Conservation (phyloP, 1,284 basidiomycete species). For the Pseudozyma sp. region DNA sequence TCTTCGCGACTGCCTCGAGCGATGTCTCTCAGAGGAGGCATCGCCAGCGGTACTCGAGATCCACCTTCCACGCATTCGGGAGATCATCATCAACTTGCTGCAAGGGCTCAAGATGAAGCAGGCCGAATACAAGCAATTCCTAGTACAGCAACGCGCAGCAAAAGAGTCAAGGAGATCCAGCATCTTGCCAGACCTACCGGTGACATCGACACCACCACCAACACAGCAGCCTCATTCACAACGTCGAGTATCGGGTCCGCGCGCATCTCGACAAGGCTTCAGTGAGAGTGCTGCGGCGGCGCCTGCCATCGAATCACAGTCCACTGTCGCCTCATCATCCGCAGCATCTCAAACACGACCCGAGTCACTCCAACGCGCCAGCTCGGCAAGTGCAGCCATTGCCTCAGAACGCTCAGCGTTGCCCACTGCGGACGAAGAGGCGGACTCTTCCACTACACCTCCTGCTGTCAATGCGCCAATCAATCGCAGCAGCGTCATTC, state of each 20-base stretch:
- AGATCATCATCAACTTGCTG: slow-evolving; percentile 90
- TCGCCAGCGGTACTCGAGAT: slow-evolving; percentile 84
- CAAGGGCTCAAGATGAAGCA: slow-evolving; percentile 94
- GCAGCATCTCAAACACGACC: slow-evolving; percentile 6
- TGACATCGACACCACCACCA: slow-evolving; percentile 20
- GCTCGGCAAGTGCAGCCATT: slow-evolving; percentile 31
- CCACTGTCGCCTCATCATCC: neutral
- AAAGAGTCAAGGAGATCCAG: slow-evolving; percentile 33
- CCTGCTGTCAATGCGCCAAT: slow-evolving; percentile 3
- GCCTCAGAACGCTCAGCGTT: slow-evolving; percentile 13
- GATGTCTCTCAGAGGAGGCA: slow-evolving; percentile 89
- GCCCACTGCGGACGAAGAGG: slow-evolving; percentile 7
- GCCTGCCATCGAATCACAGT: neutral
- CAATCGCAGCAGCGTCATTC: slow-evolving; percentile 16
- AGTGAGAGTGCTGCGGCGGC: slow-evolving; percentile 22
- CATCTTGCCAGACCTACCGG: slow-evolving; percentile 12
- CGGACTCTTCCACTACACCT: slow-evolving; percentile 15
- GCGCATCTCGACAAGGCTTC: slow-evolving; percentile 41
- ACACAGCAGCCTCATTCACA: slow-evolving; percentile 9
- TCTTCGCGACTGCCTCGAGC: slow-evolving; percentile 86
- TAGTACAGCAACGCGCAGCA: slow-evolving; percentile 52
- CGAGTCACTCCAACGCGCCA: slow-evolving; percentile 39
- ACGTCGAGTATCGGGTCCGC: slow-evolving; percentile 25
- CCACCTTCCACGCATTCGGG: slow-evolving; percentile 89
- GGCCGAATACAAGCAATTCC: slow-evolving; percentile 75